phyloP scores from a whole-genome alignment of 2,329 filamentous ascomycete genomes.

The Scorias spongiosa region DNA sequence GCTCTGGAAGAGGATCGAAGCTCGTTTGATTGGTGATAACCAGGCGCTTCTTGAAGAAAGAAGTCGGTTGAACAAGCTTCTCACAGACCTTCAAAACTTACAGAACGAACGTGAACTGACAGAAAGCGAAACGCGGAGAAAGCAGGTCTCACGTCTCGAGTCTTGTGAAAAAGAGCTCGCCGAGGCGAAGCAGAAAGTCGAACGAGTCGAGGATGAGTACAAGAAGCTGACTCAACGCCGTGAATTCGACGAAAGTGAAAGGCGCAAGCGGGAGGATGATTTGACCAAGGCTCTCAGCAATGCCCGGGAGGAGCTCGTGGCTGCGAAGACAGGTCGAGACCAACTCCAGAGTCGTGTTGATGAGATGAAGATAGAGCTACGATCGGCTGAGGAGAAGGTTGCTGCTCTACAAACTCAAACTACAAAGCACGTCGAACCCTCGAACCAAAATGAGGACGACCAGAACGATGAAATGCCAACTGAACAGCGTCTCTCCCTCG shows the following conservation, averaged over 20 bases:
- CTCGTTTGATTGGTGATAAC: conserved; percentile 75
- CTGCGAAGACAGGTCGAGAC: conserved; percentile 73
- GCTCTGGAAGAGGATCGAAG: conserved; percentile 86
- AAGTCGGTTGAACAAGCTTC: conserved; percentile 63
- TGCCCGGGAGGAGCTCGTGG: conserved; percentile 72
- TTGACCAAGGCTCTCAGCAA: conserved; percentile 65
- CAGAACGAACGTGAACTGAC: conserved; percentile 82
- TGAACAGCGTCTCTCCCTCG: conserved; percentile 67
- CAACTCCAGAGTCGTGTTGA: conserved; percentile 80
- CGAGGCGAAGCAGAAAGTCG: conserved; percentile 66
- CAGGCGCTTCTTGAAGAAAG: conserved; percentile 74
- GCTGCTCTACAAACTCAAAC: conserved; percentile 69
- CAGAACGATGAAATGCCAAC: conserved; percentile 38
- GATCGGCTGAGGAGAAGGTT: conserved; percentile 75
- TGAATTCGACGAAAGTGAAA: conserved; percentile 79
- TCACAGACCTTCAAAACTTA: conserved; percentile 72
- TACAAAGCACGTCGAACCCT: conserved; percentile 42
- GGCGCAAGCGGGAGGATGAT: conserved; percentile 84
- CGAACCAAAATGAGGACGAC: conserved; percentile 15
- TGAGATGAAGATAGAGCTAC: conserved; percentile 75
- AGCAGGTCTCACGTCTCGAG: conserved; percentile 65
- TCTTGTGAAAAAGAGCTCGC: conserved; percentile 64
- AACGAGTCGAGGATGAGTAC: conserved; percentile 66
- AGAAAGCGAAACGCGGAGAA: conserved; percentile 67
- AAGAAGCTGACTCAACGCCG: conserved; percentile 73